Base-by-base conservation (phyloP, 352 stramenopile genomes). In the Globisporangium viniferum region DNA sequence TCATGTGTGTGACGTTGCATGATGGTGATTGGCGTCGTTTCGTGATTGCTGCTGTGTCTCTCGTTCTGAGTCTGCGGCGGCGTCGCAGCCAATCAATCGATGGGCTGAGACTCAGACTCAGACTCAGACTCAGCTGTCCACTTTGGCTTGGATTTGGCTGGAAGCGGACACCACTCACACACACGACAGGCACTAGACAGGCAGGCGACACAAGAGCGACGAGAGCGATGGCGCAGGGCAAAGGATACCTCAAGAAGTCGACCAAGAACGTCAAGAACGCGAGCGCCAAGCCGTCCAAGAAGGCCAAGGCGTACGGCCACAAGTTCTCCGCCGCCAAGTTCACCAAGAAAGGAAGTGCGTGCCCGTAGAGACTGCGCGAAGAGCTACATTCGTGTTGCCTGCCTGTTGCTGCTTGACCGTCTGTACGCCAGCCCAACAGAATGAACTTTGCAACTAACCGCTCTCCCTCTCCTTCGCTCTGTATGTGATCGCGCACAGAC, bases 271-370 rank as follows among this genome's bases (percentile, higher is more conserved):
- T 91, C 41, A 95, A 92, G 81, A 93, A 93, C 64, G 72, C 73
- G 31, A 77, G 68, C 55, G 76, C 73, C 56, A 93, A 92, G 74
- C 88, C 85, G 3, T 74, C 66, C 20, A 93, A 92, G 77, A 93
- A 93, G 74, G 73, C 55, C 0, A 81, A 81, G 67, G 72, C 80
- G 68, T 93, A 93, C 71, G 83, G 75, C 12, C 83, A 95, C 81
- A 95, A 95, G 74, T 77, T 80, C 57, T 91, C 84, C 68, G 82
- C 87, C 5, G 75, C 84, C 74, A 95, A 95, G 73, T 93, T 91
- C 75, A 93, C 84, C 64, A 92, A 93, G 76, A 92, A 92, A 88
- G 87, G 87, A 33, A 95, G 87, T 94, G 81, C 77, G 83, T 92
- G 20, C 9, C 9, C 29, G 20, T 33, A 31, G 48, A 8, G 29